These are phyloP conservation scores for Fragaria vesca DNA, from an alignment of 306 rosid genomes.

Conservation along the genomic window DNA sequence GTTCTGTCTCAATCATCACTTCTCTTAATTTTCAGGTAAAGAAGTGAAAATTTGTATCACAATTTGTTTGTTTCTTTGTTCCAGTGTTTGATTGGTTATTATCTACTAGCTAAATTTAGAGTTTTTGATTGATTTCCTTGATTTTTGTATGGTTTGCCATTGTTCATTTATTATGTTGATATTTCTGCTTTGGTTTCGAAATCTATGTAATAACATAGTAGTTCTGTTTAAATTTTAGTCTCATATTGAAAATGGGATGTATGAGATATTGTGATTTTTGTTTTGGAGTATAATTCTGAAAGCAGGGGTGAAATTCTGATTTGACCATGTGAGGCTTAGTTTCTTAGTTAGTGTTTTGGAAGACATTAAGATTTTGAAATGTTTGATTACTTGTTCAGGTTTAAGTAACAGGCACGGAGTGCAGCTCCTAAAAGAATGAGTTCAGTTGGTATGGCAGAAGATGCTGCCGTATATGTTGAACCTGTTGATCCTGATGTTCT, in stretches of 20 bases:
- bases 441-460: slow-evolving; percentile 20
- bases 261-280: not conserved
- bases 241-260: not conserved
- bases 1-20: not conserved
- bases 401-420: not conserved
- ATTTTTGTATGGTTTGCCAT: not conserved
- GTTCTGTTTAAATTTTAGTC: not conserved
- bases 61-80: not conserved
- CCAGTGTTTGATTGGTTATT: not conserved
- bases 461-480: slow-evolving; percentile 28
- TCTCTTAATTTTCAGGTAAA: not conserved
- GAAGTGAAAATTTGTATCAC: not conserved
- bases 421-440: not conserved
- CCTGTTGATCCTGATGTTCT: slow-evolving; percentile 56
- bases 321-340: not conserved
- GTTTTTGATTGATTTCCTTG: not conserved
- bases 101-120: not conserved
- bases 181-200: not conserved
- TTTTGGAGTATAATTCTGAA: not conserved
- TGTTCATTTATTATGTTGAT: not conserved
- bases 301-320: not conserved
- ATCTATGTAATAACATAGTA: not conserved
- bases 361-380: not conserved
- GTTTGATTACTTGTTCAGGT: not conserved
- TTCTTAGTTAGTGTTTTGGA: not conserved